Conservation (phyloP, 2,329 filamentous ascomycete species). For the Malbranchea zuffiana region DNA sequence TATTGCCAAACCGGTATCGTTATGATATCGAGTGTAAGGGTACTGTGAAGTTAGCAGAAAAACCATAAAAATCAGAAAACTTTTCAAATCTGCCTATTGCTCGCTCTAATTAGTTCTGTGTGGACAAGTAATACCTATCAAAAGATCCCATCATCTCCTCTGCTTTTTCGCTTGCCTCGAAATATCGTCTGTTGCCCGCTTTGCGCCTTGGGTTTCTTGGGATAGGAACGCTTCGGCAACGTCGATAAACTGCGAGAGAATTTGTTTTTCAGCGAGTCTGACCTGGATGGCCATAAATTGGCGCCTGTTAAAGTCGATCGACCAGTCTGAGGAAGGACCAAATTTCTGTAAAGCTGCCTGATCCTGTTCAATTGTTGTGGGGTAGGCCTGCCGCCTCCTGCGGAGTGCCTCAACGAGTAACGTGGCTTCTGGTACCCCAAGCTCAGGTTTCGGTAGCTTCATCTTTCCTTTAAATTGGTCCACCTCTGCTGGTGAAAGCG, state of each 20-base stretch:
- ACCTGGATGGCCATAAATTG: conserved; percentile 54
- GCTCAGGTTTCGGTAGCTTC: conserved; percentile 27
- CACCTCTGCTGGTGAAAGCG: conserved; percentile 25
- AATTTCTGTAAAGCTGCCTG: conserved; percentile 30
- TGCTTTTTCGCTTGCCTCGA: conserved; percentile 11
- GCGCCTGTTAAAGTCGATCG: conserved; percentile 24
- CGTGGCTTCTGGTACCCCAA: conserved; percentile 21
- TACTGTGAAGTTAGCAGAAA: conserved; percentile 14
- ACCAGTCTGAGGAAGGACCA: no score
- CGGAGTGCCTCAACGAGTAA: conserved; percentile 28
- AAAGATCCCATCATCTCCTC: conserved; percentile 12
- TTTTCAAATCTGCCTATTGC: conserved; percentile 1
- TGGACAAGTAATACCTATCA: no score
- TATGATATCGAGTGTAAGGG: conserved; percentile 10
- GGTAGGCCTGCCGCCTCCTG: conserved; percentile 38
- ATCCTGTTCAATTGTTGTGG: conserved; percentile 45
- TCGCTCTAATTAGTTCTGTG: neutral
- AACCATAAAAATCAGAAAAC: conserved; percentile 15
- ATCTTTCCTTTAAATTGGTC: conserved; percentile 25
- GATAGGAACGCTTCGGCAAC: conserved; percentile 21
- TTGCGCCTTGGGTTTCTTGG: conserved; percentile 16
- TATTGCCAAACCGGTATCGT: conserved; percentile 12
- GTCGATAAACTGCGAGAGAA: conserved; percentile 47
- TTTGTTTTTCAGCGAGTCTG: conserved; percentile 59
- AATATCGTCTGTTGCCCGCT: conserved; percentile 16